These are phyloP conservation scores for Urtica urens DNA, from an alignment of 306 rosid genomes.

Conservation along the genomic window DNA sequence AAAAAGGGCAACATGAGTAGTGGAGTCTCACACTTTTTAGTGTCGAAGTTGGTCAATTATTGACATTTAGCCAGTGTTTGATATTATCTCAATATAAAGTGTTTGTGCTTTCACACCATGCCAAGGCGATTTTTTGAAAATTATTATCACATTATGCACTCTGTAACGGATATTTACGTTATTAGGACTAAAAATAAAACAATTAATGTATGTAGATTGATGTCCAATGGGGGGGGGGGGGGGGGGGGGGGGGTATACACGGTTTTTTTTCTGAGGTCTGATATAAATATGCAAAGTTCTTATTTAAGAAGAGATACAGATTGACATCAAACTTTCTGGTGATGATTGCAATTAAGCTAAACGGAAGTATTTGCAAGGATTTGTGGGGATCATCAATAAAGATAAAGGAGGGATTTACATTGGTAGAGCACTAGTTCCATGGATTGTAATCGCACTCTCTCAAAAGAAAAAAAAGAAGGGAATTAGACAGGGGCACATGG, in stretches of 20 bases:
- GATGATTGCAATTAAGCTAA: neutral
- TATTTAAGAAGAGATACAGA: neutral
- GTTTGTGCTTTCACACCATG: neutral
- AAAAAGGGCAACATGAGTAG: neutral
- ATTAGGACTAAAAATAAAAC: no score
- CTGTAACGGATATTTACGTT: no score
- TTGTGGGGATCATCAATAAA: neutral
- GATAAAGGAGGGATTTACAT: neutral
- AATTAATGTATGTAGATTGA: no score
- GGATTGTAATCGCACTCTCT: neutral
- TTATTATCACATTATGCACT: neutral
- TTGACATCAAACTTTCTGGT: neutral
- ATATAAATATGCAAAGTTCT: no score
- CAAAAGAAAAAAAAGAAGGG: neutral
- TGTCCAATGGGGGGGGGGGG: no score
- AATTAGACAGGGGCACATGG: slow-evolving; percentile 3
- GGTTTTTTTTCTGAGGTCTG: no score
- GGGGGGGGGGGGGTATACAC: no score
- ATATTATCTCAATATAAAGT: neutral
- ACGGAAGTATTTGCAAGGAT: no score
- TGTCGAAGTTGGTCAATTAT: slow-evolving; percentile 1
- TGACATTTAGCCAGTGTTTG: slow-evolving; percentile 1
- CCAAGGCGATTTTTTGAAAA: neutral
- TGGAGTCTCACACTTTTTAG: slow-evolving; percentile 1
- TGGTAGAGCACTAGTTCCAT: neutral